Base-by-base conservation (phyloP, 352 stramenopile species). In the Stephanocyclus meneghinianus region DNA sequence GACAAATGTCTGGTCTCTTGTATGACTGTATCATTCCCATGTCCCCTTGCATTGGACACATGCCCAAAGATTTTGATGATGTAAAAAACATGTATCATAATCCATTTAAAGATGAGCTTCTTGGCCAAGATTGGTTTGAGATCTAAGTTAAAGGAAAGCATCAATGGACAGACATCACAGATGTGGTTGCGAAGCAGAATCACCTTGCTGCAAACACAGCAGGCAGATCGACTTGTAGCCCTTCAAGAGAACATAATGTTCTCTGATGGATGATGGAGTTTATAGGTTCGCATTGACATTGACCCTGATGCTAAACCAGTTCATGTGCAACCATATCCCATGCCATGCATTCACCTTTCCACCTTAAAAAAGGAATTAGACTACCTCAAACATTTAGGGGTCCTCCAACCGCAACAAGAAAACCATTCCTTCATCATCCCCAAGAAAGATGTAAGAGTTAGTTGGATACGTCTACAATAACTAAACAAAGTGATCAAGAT, bases 391-490 rank as follows among this genome's bases (percentile, higher is more conserved):
- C 5, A 82, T 37, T 67, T 74, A 59, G 67, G 72, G 18, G 72
- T 87, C 16, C 45, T 85, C 9, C 15, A 18, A n/a, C 16, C 18
- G 21, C 32, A 18, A 45, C 62, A 48, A 44, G 21, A 26, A 62
- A 63, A n/a, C 15, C 9, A 84, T 8, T 40, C 35, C 35, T 40
- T 8, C 7, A 40, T 40, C 7, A 40, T 40, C 7, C 35, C 35
- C 1, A 40, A 87, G 37, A 82, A 84, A 47, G 76, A 87, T 37
- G 68, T 63, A 42, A 56, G 69, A 37, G 68, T 87, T 11, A 21
- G 62, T 10, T 82, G 67, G 72, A 51, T 84, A 13, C 66, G 48
- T 50, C 66, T 84, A 21, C 7, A 62, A 50, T 44, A 59, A 76
- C 32, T 81, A 5, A 71, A 85, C 35, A 82, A 71, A 70, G 51